Conservation (phyloP, 306 rosid genomes). For the Vachellia collinsii region DNA sequence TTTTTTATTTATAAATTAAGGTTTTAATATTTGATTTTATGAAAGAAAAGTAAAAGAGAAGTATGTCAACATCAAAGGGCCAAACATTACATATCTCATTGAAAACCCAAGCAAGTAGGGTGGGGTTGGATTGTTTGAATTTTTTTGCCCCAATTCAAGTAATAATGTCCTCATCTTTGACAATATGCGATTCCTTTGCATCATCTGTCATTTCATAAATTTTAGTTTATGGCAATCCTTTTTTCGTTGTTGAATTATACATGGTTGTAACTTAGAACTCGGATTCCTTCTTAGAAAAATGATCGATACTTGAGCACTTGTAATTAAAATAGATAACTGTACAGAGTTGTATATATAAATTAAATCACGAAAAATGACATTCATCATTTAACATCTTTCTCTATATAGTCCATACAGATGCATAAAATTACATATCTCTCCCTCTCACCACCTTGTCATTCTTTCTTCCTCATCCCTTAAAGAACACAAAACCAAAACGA, state of each 20-base stretch:
- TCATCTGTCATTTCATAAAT: background rate
- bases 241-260: background rate
- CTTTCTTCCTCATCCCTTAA: too few species aligned
- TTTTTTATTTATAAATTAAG: too few species aligned
- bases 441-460: too few species aligned
- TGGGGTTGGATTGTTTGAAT: constrained; percentile 1
- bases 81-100: background rate
- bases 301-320: too few species aligned
- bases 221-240: background rate
- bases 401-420: too few species aligned
- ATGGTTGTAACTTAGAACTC: background rate
- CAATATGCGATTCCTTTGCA: background rate
- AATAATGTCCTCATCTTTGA: background rate
- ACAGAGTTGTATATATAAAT: too few species aligned
- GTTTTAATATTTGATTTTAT: background rate
- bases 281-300: background rate
- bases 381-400: too few species aligned
- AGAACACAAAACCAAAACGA: too few species aligned
- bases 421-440: too few species aligned
- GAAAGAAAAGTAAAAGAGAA: background rate
- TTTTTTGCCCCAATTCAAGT: background rate
- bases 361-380: too few species aligned
- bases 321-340: too few species aligned
- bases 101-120: background rate
- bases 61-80: background rate